Evolutionary conservation across 768 basidiomycete species (phyloP).

Genomic region (Amylocystis lapponica): DNA sequence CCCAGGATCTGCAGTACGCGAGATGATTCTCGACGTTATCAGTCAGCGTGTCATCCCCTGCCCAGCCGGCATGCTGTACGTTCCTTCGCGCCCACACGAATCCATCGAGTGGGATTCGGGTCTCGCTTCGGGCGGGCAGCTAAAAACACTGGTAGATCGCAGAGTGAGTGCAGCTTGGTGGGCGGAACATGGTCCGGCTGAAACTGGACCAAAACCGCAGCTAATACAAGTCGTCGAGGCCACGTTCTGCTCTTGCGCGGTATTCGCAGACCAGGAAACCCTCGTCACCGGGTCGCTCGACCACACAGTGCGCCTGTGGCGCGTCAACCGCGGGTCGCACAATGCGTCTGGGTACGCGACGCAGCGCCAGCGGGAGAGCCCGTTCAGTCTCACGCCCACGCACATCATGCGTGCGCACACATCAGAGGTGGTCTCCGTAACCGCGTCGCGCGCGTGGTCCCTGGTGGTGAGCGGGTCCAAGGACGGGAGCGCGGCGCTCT

Average conservation of each 20-base stretch:
- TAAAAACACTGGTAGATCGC: constrained; percentile 59
- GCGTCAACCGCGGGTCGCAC: constrained; percentile 36
- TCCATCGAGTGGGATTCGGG: constrained; percentile 58
- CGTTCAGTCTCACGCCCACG: constrained; percentile 38
- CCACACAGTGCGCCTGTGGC: constrained; percentile 83
- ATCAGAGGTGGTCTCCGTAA: constrained; percentile 57
- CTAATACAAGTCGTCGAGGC: constrained; percentile 74
- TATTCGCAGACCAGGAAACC: constrained; percentile 67
- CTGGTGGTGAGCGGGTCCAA: constrained; percentile 76
- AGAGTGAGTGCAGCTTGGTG: constrained; percentile 41
- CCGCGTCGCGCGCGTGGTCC: constrained; percentile 79
- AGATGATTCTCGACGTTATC: constrained; percentile 52
- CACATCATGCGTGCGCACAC: constrained; percentile 82
- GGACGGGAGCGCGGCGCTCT: constrained; percentile 82
- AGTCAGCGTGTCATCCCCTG: constrained; percentile 58
- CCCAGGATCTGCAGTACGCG: constrained; percentile 36
- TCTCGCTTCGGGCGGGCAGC: constrained; percentile 38
- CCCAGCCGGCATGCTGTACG: constrained; percentile 47
- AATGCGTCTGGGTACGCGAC: constrained; percentile 14
- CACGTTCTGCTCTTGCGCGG: constrained; percentile 64
- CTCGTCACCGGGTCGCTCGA: constrained; percentile 80
- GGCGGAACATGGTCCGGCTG: too few species aligned
- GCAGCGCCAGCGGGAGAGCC: constrained; percentile 21
- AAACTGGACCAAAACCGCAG: constrained; percentile 26
- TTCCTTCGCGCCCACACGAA: constrained; percentile 60